Evolutionary conservation across 495 filamentous ascomycete genomes (phyloP).

Genomic region (Aspergillus cavernicola): DNA sequence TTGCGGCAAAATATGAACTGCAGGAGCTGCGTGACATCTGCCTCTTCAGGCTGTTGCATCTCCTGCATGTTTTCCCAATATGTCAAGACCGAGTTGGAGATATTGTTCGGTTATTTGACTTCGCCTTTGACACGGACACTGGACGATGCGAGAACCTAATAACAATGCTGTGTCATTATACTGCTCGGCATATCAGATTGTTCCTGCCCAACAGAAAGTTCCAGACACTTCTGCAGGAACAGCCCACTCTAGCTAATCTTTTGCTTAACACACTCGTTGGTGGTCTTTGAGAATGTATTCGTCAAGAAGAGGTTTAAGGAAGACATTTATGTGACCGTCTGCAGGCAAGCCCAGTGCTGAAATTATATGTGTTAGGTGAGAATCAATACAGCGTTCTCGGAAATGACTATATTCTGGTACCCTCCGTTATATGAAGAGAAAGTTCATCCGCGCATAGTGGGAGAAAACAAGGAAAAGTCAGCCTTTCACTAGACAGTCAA

Average conservation of each 20-base stretch:
- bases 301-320: neutral
- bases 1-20: too few relatives aligned
- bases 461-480: too few relatives aligned
- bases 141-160: neutral
- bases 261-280: neutral
- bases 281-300: neutral
- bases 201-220: neutral
- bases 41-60: too few relatives aligned
- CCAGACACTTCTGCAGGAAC: slow-evolving; percentile 1
- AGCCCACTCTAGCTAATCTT: neutral
- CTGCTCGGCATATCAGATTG: neutral
- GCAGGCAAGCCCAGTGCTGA: neutral
- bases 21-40: too few relatives aligned
- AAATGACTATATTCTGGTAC: too few relatives aligned
- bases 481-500: too few relatives aligned
- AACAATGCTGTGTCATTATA: neutral
- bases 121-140: neutral
- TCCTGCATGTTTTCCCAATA: too few relatives aligned
- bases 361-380: neutral
- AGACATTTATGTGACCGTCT: neutral
- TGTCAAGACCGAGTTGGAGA: neutral
- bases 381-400: too few relatives aligned
- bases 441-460: too few relatives aligned
- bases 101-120: neutral
- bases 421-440: too few relatives aligned